These are phyloP conservation scores for Zymoseptoria brevis DNA, from an alignment of 2,329 filamentous ascomycete species.

Conservation along the genomic window DNA sequence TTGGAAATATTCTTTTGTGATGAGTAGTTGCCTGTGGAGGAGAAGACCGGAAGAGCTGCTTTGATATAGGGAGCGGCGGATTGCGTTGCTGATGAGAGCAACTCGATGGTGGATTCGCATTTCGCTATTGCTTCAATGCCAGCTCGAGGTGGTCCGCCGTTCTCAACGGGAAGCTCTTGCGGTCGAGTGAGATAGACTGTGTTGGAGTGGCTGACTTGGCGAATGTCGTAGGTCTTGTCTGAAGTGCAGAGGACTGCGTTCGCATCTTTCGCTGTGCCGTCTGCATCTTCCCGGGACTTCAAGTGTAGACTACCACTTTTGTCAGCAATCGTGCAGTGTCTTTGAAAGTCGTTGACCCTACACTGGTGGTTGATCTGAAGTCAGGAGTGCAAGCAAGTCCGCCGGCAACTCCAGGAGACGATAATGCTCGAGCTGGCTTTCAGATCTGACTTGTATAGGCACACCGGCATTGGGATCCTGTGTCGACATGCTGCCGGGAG, in stretches of 20 bases:
- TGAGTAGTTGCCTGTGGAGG: conserved; percentile 21
- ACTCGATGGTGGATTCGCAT: conserved; percentile 39
- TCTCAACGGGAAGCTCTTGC: conserved; percentile 15
- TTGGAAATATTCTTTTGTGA: conserved; percentile 26
- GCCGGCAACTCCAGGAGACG: conserved; percentile 54
- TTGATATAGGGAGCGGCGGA: conserved; percentile 32
- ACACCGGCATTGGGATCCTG: conserved; percentile 33
- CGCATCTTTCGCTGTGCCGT: conserved; percentile 23
- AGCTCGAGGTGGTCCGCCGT: conserved; percentile 17
- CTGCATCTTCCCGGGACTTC: conserved; percentile 27
- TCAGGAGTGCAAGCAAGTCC: conserved; percentile 48
- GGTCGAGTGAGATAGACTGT: conserved; percentile 49
- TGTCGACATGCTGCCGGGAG: conserved; percentile 33
- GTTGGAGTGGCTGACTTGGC: conserved; percentile 60
- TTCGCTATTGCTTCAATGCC: conserved; percentile 38
- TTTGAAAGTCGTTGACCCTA: background rate
- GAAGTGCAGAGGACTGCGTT: conserved; percentile 53
- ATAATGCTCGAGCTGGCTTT: conserved; percentile 44
- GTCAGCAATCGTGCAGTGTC: background rate
- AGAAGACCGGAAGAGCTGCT: conserved; percentile 34
- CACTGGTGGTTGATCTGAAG: conserved; percentile 17
- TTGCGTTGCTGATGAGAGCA: conserved; percentile 25
- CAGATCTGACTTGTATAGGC: conserved; percentile 36
- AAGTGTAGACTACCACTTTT: conserved; percentile 33
- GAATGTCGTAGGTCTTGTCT: conserved; percentile 50